Conservation (phyloP, 257 asterid genomes). For the Vinca minor region DNA sequence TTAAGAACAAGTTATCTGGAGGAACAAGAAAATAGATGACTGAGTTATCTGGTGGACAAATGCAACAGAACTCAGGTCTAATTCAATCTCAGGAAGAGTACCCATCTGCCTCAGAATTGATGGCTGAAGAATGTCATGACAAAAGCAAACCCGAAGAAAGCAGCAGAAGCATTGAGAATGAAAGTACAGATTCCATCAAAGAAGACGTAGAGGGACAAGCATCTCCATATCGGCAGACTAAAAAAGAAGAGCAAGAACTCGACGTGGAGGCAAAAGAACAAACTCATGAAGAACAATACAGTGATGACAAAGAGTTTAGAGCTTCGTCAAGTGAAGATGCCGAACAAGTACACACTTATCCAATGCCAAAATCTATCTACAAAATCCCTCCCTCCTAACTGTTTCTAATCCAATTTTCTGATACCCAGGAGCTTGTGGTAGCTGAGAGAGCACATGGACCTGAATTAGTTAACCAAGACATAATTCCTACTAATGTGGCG, state of each 20-base stretch:
- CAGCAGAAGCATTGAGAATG: too few relatives aligned
- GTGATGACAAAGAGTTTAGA: neutral
- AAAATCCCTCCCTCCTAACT: neutral
- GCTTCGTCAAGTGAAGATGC: neutral
- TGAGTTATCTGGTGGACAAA: too few relatives aligned
- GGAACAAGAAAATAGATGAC: too few relatives aligned
- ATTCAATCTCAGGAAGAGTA: too few relatives aligned
- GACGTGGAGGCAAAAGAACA: neutral
- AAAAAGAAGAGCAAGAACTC: neutral
- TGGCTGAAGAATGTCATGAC: too few relatives aligned
- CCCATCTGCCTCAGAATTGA: too few relatives aligned
- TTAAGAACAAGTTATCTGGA: neutral
- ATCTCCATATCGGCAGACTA: neutral
- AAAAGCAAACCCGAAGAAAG: too few relatives aligned
- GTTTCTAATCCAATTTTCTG: neutral
- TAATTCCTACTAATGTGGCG: neutral
- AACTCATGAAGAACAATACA: neutral
- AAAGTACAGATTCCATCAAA: too few relatives aligned
- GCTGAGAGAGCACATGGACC: neutral
- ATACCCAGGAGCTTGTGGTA: neutral
- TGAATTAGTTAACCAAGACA: slow-evolving; percentile 3
- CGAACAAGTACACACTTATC: neutral
- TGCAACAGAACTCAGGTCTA: too few relatives aligned
- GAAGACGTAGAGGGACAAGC: too few relatives aligned
- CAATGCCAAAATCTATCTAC: neutral